Base-by-base conservation (phyloP, 306 rosid species). In the Lathyrus sativus region DNA sequence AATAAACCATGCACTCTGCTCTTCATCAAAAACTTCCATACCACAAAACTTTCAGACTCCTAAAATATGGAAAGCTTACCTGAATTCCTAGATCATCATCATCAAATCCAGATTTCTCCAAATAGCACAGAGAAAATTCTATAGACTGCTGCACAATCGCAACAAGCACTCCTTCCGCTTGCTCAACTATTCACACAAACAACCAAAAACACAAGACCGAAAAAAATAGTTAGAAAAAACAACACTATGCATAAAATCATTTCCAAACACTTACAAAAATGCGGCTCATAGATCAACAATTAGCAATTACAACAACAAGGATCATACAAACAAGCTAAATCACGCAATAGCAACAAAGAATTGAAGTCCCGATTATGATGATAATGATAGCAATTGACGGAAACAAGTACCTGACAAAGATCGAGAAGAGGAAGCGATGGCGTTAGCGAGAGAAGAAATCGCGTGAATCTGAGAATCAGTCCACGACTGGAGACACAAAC, bases 391-490 rank as follows among this genome's bases (percentile, higher is more conserved):
- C 2, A 3, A 26, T 26, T 26, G 8, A n/a, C 1, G 18, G 8
- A 46, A 46, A 15, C 4, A 1, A 46, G 15, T 66, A 90, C 97
- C 95, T 14, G 86, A 79, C 57, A 87, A 79, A 70, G 97, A 90
- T 82, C 99, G 92, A 80, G 95, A 84, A 58, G 89, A 84, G 7
- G 80, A 78, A 56, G 83, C 85, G 75, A 90, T 76, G 68, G 87
- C 89, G 41, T 57, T 67, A 1, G 96, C 92, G 24, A 90, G 67
- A 0, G 84, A 81, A 59, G 75, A 85, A 51, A 88, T 74, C 28
- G 91, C 89, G 69, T 87, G 89, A 91, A 90, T 90, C 91, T 88
- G 99, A 10, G 87, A 74, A 61, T 85, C 87, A 58, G 70, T 78
- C 99, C 99, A 93, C 2, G 84, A 85, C 42, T 85, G 88, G 28